These are phyloP conservation scores for Triticum dicoccoides DNA, from an alignment of 176 grass and related monocot species.

Conservation along the genomic window DNA sequence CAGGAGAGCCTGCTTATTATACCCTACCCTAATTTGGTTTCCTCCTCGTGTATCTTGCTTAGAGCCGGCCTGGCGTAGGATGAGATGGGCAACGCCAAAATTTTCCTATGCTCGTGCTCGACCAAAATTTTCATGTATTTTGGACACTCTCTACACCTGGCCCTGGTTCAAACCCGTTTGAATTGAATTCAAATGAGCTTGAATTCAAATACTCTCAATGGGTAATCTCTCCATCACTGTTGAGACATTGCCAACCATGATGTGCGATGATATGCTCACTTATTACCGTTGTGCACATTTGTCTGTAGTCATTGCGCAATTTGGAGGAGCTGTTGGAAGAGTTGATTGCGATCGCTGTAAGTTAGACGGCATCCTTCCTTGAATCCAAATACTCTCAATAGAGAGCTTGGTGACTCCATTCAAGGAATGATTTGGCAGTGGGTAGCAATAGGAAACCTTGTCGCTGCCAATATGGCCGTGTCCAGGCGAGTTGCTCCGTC, in stretches of 20 bases:
- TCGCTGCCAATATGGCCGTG: background rate
- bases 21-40: background rate
- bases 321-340: slow-evolving; percentile 84
- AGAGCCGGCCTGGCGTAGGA: too few species aligned
- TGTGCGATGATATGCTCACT: background rate
- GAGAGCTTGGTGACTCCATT: slow-evolving; percentile 29
- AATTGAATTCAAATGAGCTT: too few species aligned
- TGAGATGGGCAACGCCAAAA: too few species aligned
- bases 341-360: slow-evolving; percentile 82
- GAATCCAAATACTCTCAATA: too few species aligned
- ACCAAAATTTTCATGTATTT: too few species aligned
- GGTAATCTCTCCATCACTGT: slow-evolving; percentile 28
- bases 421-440: slow-evolving; percentile 30
- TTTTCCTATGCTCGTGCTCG: too few species aligned
- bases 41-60: too few species aligned
- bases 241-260: background rate
- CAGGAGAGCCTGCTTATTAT: too few species aligned
- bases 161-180: too few species aligned
- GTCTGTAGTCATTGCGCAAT: slow-evolving; percentile 63
- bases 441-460: background rate
- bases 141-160: too few species aligned
- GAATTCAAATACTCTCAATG: slow-evolving; percentile 37
- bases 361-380: slow-evolving; percentile 15
- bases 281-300: slow-evolving; percentile 1
- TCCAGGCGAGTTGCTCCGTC: background rate